A percentile compares a stretch with the other conserved stretches of the same genome.
These are phyloP conservation scores for Kluyveromyces sp. DNA, from an alignment of 1,139 yeast species.

Conservation along the genomic window DNA sequence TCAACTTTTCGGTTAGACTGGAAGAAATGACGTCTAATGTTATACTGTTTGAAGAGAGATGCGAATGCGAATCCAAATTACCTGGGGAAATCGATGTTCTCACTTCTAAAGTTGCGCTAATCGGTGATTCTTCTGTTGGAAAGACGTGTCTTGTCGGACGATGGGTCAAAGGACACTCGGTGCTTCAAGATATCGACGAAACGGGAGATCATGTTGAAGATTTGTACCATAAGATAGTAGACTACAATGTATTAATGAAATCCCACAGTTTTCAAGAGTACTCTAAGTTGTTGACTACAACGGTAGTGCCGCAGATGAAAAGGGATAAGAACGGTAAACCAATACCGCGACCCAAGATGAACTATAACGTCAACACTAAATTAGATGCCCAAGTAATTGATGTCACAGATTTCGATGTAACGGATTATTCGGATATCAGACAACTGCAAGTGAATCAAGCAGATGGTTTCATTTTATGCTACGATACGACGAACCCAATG, in stretches of 20 bases:
- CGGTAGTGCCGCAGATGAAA: constrained; percentile 1
- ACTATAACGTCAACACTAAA: neutral
- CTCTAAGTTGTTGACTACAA: constrained; percentile 2
- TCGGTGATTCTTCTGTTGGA: constrained; percentile 22
- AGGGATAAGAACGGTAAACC: neutral
- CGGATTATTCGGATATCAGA: constrained; percentile 19
- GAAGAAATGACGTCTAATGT: constrained; percentile 3
- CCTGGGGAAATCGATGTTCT: constrained; percentile 18
- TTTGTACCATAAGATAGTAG: constrained; percentile 15
- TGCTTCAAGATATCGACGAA: constrained; percentile 10
- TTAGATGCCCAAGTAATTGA: constrained; percentile 22
- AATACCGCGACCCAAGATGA: neutral
- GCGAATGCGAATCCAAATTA: constrained; percentile 1
- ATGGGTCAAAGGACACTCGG: constrained; percentile 17
- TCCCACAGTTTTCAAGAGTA: constrained; percentile 4
- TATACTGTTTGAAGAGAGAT: constrained; percentile 3
- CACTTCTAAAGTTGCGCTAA: constrained; percentile 19
- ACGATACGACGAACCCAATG: constrained; percentile 17
- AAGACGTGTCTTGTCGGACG: constrained; percentile 22
- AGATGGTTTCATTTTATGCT: constrained; percentile 26
- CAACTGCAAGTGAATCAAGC: constrained; percentile 22
- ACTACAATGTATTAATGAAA: constrained; percentile 6
- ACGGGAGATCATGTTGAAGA: constrained; percentile 16
- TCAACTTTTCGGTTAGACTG: no score
- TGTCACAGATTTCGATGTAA: constrained; percentile 16